Conservation (phyloP, 768 basidiomycete genomes). For the Leccinum disarticulatum region DNA sequence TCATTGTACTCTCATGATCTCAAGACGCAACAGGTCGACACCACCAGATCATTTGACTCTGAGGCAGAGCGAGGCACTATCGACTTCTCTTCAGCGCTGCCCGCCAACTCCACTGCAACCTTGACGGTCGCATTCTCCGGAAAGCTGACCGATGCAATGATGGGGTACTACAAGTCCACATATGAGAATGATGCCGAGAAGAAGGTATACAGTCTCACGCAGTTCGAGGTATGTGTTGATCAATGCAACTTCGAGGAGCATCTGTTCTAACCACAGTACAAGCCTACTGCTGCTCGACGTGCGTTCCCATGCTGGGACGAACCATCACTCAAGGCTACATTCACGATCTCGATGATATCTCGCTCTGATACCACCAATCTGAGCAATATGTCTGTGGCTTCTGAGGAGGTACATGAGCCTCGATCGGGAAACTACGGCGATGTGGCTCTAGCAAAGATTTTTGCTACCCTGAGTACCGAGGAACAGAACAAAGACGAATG, state of each 20-base stretch:
- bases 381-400: conserved; percentile 81
- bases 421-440: conserved; percentile 31
- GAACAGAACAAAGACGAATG: conserved; percentile 47
- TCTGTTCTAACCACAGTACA: conserved; percentile 5
- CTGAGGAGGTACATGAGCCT: conserved; percentile 50
- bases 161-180: conserved; percentile 77
- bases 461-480: conserved; percentile 39
- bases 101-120: conserved; percentile 66
- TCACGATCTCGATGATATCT: conserved; percentile 76
- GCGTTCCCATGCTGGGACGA: conserved; percentile 94
- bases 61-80: conserved; percentile 66
- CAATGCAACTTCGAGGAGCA: background rate
- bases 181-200: conserved; percentile 64
- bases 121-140: conserved; percentile 71
- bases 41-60: conserved; percentile 53
- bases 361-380: conserved; percentile 71
- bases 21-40: conserved; percentile 45
- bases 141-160: conserved; percentile 68
- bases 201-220: conserved; percentile 77
- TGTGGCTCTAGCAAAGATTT: conserved; percentile 40
- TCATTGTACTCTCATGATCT: conserved; percentile 56
- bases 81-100: conserved; percentile 55
- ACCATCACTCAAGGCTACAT: conserved; percentile 85
- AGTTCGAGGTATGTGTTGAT: conserved; percentile 66
- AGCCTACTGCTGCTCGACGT: conserved; percentile 84